Percentiles rank a stretch among this genome's conserved stretches.
phyloP scores from a whole-genome alignment of 1,284 basidiomycete species.

The Malassezia pachydermatis region DNA sequence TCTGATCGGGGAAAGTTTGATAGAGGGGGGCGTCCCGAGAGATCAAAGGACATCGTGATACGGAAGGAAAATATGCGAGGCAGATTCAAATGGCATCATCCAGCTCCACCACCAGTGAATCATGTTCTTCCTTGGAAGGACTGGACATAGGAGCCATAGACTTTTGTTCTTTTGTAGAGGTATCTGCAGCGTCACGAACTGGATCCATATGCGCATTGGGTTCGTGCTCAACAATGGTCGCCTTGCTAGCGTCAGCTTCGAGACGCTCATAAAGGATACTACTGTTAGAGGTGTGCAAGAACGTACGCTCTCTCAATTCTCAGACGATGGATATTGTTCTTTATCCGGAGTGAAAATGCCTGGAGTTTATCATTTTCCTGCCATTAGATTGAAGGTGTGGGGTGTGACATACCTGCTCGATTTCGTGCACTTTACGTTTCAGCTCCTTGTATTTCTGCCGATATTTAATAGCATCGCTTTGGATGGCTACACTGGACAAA shows the following conservation, averaged over 20 bases:
- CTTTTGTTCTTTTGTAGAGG: too few species aligned
- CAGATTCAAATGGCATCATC: not conserved
- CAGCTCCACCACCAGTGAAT: not conserved
- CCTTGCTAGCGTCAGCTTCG: conserved; percentile 23
- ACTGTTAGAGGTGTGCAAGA: not conserved
- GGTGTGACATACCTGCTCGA: conserved; percentile 59
- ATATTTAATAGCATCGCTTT: conserved; percentile 70
- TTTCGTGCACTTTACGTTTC: conserved; percentile 76
- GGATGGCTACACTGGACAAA: conserved; percentile 40
- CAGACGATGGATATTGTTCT: conserved; percentile 75
- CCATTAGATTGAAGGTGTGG: not conserved
- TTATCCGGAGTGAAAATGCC: conserved; percentile 67
- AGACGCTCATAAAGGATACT: conserved; percentile 40
- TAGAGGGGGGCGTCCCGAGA: too few species aligned
- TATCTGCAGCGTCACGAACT: not conserved
- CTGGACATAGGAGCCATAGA: too few species aligned
- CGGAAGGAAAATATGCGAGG: not conserved
- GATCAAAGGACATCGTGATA: too few species aligned
- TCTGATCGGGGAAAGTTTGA: too few species aligned
- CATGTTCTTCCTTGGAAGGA: not conserved
- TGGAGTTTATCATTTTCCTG: conserved; percentile 80
- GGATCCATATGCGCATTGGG: conserved; percentile 1
- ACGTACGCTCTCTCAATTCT: conserved; percentile 78
- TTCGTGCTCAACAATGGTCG: not conserved
- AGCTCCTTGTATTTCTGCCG: conserved; percentile 78